Evolutionary conservation across 768 basidiomycete genomes (phyloP).

Genomic region (Podaxis sp.): DNA sequence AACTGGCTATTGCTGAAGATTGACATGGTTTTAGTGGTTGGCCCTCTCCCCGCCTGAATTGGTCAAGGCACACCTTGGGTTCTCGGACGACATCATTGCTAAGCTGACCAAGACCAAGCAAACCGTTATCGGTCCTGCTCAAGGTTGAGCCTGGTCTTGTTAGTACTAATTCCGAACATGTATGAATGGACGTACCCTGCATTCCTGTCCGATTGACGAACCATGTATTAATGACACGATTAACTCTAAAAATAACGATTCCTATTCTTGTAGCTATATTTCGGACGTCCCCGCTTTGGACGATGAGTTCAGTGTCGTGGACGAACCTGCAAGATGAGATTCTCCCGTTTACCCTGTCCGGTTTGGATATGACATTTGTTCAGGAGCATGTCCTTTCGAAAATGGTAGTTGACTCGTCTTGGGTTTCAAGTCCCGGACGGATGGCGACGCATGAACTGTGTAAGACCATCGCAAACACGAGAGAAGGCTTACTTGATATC

Average conservation of each 20-base stretch:
- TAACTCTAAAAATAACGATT: slow-evolving; percentile 11
- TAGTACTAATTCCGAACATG: not conserved
- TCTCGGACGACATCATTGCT: slow-evolving; percentile 33
- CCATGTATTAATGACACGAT: not conserved
- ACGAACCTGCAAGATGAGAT: not conserved
- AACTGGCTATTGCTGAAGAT: not conserved
- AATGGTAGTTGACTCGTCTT: not conserved
- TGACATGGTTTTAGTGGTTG: slow-evolving; percentile 31
- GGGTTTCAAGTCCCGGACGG: not conserved
- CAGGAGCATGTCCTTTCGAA: not conserved
- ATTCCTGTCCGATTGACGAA: not conserved
- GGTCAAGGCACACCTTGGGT: slow-evolving; percentile 39
- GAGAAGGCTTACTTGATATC: not conserved
- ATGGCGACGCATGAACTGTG: not conserved
- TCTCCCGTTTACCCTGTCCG: not conserved
- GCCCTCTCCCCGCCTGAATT: slow-evolving; percentile 39
- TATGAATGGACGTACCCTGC: not conserved
- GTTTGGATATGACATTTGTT: not conserved
- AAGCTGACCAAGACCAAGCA: slow-evolving; percentile 38
- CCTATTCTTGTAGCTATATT: slow-evolving; percentile 2
- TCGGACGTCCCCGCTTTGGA: not conserved
- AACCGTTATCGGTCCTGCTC: slow-evolving; percentile 28
- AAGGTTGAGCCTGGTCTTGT: not conserved
- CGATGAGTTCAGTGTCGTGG: not conserved
- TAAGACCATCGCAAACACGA: not conserved